phyloP scores from a whole-genome alignment of 2,329 filamentous ascomycete genomes.

The Allantophomopsis cytisporea region DNA sequence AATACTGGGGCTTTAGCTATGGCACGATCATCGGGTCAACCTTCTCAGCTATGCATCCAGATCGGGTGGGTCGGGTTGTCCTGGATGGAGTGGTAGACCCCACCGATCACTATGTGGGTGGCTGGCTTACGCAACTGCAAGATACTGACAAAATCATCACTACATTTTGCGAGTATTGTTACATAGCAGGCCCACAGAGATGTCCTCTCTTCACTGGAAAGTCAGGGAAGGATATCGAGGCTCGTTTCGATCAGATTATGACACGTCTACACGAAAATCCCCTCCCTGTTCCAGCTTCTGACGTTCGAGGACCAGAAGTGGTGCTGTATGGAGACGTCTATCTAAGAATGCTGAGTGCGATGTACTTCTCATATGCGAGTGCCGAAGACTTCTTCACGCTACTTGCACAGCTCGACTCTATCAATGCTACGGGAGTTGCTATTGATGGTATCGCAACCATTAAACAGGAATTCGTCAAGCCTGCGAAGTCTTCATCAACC shows the following conservation, averaged over 20 bases:
- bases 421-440: constrained; percentile 20
- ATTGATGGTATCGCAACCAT: no score
- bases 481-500: neutral
- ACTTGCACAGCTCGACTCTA: constrained; percentile 10
- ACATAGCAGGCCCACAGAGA: constrained; percentile 15
- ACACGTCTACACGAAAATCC: constrained; percentile 2
- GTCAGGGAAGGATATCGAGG: constrained; percentile 1
- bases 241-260: constrained; percentile 2
- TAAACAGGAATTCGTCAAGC: neutral
- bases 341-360: constrained; percentile 6
- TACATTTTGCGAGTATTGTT: constrained; percentile 13
- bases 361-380: constrained; percentile 9
- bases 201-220: constrained; percentile 10
- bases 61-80: constrained; percentile 23
- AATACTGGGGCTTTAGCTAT: constrained; percentile 36
- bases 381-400: constrained; percentile 6
- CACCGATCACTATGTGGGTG: constrained; percentile 12
- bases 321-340: constrained; percentile 12
- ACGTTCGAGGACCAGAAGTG: constrained; percentile 7
- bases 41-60: constrained; percentile 27
- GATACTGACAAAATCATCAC: constrained; percentile 14
- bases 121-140: constrained; percentile 24
- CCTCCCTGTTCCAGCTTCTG: constrained; percentile 3
- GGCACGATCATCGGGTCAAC: constrained; percentile 25
- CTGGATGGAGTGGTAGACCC: constrained; percentile 9